These are phyloP conservation scores for Malus asiatica DNA, from an alignment of 306 rosid species.

Conservation along the genomic window DNA sequence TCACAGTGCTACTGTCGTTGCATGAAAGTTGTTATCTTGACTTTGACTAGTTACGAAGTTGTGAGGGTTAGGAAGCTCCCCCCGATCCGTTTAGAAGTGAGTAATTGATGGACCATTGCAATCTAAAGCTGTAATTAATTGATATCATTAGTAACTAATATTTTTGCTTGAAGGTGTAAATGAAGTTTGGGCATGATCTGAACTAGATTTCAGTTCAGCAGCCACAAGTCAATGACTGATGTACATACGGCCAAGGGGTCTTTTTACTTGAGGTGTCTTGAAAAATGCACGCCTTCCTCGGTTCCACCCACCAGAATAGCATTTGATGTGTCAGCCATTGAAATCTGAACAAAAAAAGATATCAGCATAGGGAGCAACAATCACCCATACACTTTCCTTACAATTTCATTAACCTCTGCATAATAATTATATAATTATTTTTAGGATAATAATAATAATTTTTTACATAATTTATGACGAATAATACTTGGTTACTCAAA, in stretches of 20 bases:
- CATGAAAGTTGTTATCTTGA: no score
- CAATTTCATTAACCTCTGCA: not conserved
- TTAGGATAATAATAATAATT: no score
- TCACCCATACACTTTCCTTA: not conserved
- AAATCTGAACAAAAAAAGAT: not conserved
- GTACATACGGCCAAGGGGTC: no score
- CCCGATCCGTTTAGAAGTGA: not conserved
- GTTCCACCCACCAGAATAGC: not conserved
- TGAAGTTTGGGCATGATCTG: not conserved
- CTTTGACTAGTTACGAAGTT: not conserved
- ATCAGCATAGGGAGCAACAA: constrained; percentile 5
- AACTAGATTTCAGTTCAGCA: not conserved
- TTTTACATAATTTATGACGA: no score
- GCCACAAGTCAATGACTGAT: not conserved
- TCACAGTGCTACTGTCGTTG: no score
- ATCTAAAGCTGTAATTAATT: not conserved
- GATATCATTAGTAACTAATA: not conserved
- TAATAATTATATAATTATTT: not conserved
- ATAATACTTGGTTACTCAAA: no score
- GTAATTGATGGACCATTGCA: not conserved
- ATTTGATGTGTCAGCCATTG: not conserved
- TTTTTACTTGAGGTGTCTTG: not conserved
- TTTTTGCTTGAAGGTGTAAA: not conserved
- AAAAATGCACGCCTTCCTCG: not conserved
- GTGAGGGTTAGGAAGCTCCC: not conserved